These are phyloP conservation scores for Hippophae rhamnoides DNA, from an alignment of 306 rosid species.

Conservation along the genomic window DNA sequence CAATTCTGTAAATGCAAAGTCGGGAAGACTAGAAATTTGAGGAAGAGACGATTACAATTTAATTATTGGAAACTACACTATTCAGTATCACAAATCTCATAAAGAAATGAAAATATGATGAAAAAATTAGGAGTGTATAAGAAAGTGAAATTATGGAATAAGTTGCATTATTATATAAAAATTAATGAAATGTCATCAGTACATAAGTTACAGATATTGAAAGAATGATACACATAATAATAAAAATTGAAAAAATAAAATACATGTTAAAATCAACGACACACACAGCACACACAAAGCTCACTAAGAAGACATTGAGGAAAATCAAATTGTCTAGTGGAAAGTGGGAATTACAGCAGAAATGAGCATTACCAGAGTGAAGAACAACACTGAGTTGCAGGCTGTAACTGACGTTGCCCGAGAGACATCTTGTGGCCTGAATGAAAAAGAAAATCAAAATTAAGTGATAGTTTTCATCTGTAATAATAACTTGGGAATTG, in stretches of 20 bases:
- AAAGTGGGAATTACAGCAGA: conserved; percentile 14
- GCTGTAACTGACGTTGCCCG: conserved; percentile 29
- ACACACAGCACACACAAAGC: conserved; percentile 41
- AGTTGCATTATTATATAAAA: too few species aligned
- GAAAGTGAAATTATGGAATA: too few species aligned
- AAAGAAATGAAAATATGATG: too few species aligned
- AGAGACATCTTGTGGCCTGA: conserved; percentile 64
- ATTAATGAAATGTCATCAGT: background rate
- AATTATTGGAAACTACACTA: too few species aligned
- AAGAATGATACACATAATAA: conserved; percentile 54
- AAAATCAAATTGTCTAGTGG: background rate
- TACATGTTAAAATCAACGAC: conserved; percentile 42
- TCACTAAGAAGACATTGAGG: conserved; percentile 22
- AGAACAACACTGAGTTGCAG: conserved; percentile 21
- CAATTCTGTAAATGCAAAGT: too few species aligned
- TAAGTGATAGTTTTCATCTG: conserved; percentile 1
- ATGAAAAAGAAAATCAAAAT: conserved; percentile 3
- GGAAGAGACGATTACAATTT: too few species aligned
- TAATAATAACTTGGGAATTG: background rate
- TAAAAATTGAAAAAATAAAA: conserved; percentile 19
- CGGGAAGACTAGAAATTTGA: too few species aligned
- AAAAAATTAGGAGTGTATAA: too few species aligned
- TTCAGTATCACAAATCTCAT: too few species aligned
- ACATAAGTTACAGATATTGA: conserved; percentile 37
- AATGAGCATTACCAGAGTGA: conserved; percentile 33